Conservation (phyloP, 2,329 filamentous ascomycete genomes). For the Thelonectria blattea region DNA sequence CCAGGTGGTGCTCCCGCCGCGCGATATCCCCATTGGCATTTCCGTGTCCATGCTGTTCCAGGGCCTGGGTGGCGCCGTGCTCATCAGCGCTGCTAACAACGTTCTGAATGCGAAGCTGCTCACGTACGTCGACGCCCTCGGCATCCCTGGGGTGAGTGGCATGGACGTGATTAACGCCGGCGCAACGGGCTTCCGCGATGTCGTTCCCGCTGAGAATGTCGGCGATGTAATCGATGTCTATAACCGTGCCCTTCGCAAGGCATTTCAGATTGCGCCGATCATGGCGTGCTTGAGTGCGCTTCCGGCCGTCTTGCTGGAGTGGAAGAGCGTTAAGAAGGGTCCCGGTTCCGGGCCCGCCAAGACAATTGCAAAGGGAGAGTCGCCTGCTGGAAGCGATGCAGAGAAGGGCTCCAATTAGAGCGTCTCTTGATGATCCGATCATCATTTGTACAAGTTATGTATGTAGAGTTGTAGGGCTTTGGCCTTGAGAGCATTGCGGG, state of each 20-base stretch:
- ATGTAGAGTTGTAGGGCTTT: background rate
- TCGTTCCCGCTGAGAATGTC: constrained; percentile 7
- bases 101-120: constrained; percentile 56
- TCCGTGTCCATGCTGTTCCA: constrained; percentile 55
- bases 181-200: constrained; percentile 12
- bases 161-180: constrained; percentile 12
- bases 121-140: background rate
- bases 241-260: constrained; percentile 63
- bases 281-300: constrained; percentile 44
- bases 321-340: constrained; percentile 24
- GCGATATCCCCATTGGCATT: constrained; percentile 54
- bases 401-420: background rate
- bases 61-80: constrained; percentile 53
- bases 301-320: constrained; percentile 20
- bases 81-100: constrained; percentile 58
- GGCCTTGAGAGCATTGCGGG: background rate
- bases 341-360: background rate
- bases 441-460: background rate
- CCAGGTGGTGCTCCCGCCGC: constrained; percentile 50
- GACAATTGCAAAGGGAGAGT: background rate
- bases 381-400: background rate
- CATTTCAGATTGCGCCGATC: constrained; percentile 66
- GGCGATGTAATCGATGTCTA: constrained; percentile 51
- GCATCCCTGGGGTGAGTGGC: constrained; percentile 23
- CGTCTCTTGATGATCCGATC: background rate